Conservation (phyloP, 78 protist species). For the Bigelowiella natans region DNA sequence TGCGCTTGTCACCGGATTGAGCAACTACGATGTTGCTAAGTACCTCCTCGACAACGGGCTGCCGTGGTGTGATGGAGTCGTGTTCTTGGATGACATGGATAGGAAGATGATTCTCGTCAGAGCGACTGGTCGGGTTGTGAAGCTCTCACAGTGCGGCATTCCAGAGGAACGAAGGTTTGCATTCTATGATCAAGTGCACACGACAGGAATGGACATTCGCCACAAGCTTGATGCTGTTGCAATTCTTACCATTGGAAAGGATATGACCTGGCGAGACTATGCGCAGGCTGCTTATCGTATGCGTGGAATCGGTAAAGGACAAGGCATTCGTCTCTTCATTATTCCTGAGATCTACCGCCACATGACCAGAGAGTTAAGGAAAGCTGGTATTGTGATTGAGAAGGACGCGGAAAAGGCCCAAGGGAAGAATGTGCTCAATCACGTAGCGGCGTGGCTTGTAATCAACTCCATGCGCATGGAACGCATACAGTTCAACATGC, state of each 20-base stretch:
- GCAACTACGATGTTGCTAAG: slow-evolving; percentile 43
- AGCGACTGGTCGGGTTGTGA: slow-evolving; percentile 32
- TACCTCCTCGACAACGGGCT: slow-evolving; percentile 27
- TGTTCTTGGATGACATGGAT: slow-evolving; percentile 40
- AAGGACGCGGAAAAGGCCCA: not conserved
- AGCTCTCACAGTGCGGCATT: slow-evolving; percentile 43
- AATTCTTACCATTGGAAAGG: slow-evolving; percentile 41
- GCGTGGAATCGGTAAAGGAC: slow-evolving; percentile 53
- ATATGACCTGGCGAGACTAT: slow-evolving; percentile 44
- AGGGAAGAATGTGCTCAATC: not conserved
- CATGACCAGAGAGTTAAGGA: not conserved
- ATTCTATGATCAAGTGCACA: slow-evolving; percentile 53
- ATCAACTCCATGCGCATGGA: slow-evolving; percentile 39
- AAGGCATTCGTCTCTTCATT: slow-evolving; percentile 19
- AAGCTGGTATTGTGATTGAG: not conserved
- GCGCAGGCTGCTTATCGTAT: slow-evolving; percentile 46
- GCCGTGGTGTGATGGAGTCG: slow-evolving; percentile 35
- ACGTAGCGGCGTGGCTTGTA: slow-evolving; percentile 38
- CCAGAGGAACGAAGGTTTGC: slow-evolving; percentile 33
- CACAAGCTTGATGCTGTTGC: slow-evolving; percentile 27
- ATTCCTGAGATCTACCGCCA: slow-evolving; percentile 29
- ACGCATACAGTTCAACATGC: slow-evolving; percentile 32
- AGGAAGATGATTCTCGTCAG: slow-evolving; percentile 27
- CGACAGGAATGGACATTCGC: slow-evolving; percentile 22
- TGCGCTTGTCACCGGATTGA: slow-evolving; percentile 56